These are phyloP conservation scores for Silene latifolia DNA, from an alignment of 148 eudicot species.

Conservation along the genomic window DNA sequence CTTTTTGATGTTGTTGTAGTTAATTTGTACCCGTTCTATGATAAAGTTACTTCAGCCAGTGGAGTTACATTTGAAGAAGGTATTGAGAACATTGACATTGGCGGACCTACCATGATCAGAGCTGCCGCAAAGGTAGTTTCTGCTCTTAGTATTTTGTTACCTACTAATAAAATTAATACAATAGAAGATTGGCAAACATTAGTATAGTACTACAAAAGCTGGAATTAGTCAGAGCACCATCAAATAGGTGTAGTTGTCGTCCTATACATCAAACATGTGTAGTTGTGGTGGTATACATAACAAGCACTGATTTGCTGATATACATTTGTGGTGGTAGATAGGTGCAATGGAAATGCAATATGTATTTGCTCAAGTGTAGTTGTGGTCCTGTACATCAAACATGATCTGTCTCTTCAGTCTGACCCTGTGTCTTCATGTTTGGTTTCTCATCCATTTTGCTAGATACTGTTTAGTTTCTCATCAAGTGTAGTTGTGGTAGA, in stretches of 20 bases:
- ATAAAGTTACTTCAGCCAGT: constrained; percentile 67
- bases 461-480: too few species aligned
- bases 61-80: constrained; percentile 88
- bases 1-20: constrained; percentile 90
- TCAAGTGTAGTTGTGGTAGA: too few species aligned
- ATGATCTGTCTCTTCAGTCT: background rate
- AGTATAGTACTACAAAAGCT: background rate
- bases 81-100: constrained; percentile 96
- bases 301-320: background rate
- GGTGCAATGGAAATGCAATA: background rate
- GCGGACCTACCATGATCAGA: constrained; percentile 98
- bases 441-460: background rate
- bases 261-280: too few species aligned
- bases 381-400: too few species aligned
- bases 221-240: background rate
- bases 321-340: background rate
- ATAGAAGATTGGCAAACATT: background rate
- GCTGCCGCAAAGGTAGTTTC: constrained; percentile 92
- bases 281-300: background rate
- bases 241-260: too few species aligned
- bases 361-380: background rate
- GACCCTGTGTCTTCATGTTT: background rate
- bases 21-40: constrained; percentile 95
- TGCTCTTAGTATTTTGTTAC: constrained; percentile 1
- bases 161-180: background rate